A percentile compares a stretch with the other conserved stretches of the same genome.
Conservation (phyloP, 148 eudicot genomes). For the Silene latifolia region DNA sequence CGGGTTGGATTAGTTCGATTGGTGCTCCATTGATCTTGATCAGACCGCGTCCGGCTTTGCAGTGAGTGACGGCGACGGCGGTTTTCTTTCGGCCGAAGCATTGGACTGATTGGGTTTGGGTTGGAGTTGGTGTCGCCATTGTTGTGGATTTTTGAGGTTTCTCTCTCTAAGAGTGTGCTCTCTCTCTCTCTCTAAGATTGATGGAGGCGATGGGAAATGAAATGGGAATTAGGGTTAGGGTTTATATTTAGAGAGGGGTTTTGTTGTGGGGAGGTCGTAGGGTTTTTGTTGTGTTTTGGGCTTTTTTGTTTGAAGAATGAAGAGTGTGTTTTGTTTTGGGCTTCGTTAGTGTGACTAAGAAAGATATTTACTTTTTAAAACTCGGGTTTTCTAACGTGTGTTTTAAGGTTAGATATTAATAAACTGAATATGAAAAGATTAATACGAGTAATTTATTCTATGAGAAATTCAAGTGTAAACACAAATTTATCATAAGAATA, state of each 20-base stretch:
- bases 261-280: neutral
- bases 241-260: neutral
- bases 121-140: slow-evolving; percentile 19
- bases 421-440: too few relatives aligned
- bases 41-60: slow-evolving; percentile 32
- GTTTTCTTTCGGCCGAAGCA: slow-evolving; percentile 41
- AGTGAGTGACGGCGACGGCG: slow-evolving; percentile 37
- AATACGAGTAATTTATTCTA: too few relatives aligned
- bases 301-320: too few relatives aligned
- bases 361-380: too few relatives aligned
- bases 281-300: neutral
- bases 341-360: too few relatives aligned
- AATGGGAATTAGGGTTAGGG: neutral
- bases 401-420: too few relatives aligned
- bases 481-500: too few relatives aligned
- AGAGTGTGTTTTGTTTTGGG: too few relatives aligned
- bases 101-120: slow-evolving; percentile 27
- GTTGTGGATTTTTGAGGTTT: slow-evolving; percentile 13
- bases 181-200: neutral
- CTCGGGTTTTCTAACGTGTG: too few relatives aligned
- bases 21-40: slow-evolving; percentile 34
- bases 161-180: neutral
- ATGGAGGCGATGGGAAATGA: neutral
- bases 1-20: slow-evolving; percentile 33
- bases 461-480: too few relatives aligned